A percentile compares a stretch with the other conserved stretches of the same genome.
Evolutionary conservation across 2,329 filamentous ascomycete species (phyloP).

Genomic region (Didymella segeticola): DNA sequence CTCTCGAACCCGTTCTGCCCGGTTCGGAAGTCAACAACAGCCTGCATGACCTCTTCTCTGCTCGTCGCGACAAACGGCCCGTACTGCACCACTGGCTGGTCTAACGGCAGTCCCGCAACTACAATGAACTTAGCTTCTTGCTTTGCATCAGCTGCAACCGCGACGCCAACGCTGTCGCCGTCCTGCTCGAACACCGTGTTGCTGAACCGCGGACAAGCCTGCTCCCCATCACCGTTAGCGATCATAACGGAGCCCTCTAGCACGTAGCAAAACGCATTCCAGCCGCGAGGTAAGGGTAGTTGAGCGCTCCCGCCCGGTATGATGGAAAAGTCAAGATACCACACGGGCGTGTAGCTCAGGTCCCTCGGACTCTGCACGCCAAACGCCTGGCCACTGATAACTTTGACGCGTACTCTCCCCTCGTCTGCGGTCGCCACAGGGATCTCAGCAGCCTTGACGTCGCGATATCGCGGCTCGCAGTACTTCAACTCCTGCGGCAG

Average conservation of each 20-base stretch:
- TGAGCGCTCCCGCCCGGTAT: slow-evolving; percentile 76
- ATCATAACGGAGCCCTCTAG: slow-evolving; percentile 73
- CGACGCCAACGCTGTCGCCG: slow-evolving; percentile 75
- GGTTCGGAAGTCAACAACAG: slow-evolving; percentile 36
- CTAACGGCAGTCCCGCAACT: slow-evolving; percentile 70
- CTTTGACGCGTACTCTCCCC: slow-evolving; percentile 79
- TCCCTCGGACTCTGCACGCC: slow-evolving; percentile 86
- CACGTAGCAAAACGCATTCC: slow-evolving; percentile 88
- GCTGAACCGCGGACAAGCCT: slow-evolving; percentile 66
- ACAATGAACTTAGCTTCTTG: slow-evolving; percentile 67
- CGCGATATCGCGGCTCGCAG: slow-evolving; percentile 89
- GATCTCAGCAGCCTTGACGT: slow-evolving; percentile 78
- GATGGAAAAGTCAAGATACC: slow-evolving; percentile 83
- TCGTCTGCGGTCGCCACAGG: slow-evolving; percentile 71
- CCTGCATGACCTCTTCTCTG: slow-evolving; percentile 37
- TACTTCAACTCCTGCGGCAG: slow-evolving; percentile 78
- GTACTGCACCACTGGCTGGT: slow-evolving; percentile 38
- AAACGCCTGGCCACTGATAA: slow-evolving; percentile 84
- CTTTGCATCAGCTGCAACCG: slow-evolving; percentile 67
- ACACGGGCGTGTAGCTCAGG: slow-evolving; percentile 91
- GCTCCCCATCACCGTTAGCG: slow-evolving; percentile 15
- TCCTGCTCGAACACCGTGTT: slow-evolving; percentile 84
- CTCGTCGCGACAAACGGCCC: slow-evolving; percentile 42
- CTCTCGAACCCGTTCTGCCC: slow-evolving; percentile 9
- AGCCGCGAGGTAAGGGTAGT: slow-evolving; percentile 76